These are phyloP conservation scores for Aspergillus bombycis DNA, from an alignment of 2,329 filamentous ascomycete genomes.

Conservation along the genomic window DNA sequence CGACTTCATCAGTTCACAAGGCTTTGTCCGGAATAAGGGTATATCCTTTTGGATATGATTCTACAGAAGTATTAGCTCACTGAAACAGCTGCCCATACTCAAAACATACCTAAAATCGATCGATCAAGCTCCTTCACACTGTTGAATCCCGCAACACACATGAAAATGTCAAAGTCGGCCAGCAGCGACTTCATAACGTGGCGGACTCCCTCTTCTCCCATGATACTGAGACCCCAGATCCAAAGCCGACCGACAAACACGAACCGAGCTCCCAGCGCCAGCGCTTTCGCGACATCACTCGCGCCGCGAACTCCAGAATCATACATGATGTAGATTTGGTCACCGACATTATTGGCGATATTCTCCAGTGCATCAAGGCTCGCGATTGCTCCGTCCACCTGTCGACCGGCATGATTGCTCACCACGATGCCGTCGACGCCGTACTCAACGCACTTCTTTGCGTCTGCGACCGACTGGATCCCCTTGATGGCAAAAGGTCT, in stretches of 20 bases:
- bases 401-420: conserved; percentile 71
- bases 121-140: conserved; percentile 57
- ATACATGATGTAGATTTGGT: conserved; percentile 59
- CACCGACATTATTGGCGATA: conserved; percentile 57
- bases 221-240: conserved; percentile 63
- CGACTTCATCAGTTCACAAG: conserved; percentile 15
- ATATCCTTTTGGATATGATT: conserved; percentile 49
- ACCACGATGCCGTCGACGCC: conserved; percentile 70
- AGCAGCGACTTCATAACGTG: conserved; percentile 66
- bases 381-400: conserved; percentile 64
- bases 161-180: conserved; percentile 64
- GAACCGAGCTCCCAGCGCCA: conserved; percentile 64
- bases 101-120: conserved; percentile 35
- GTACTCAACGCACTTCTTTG: conserved; percentile 59
- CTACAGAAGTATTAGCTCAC: conserved; percentile 22
- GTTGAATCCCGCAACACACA: conserved; percentile 62
- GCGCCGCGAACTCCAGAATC: conserved; percentile 62
- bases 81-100: not conserved
- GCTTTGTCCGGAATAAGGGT: conserved; percentile 41
- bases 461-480: conserved; percentile 69
- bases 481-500: conserved; percentile 69
- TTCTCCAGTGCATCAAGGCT: conserved; percentile 63
- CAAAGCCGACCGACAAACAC: conserved; percentile 65
- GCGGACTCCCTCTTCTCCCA: conserved; percentile 62
- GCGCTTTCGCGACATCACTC: conserved; percentile 63